Base-by-base conservation (phyloP, 2,329 filamentous ascomycete genomes). In the Onygenales sp. region DNA sequence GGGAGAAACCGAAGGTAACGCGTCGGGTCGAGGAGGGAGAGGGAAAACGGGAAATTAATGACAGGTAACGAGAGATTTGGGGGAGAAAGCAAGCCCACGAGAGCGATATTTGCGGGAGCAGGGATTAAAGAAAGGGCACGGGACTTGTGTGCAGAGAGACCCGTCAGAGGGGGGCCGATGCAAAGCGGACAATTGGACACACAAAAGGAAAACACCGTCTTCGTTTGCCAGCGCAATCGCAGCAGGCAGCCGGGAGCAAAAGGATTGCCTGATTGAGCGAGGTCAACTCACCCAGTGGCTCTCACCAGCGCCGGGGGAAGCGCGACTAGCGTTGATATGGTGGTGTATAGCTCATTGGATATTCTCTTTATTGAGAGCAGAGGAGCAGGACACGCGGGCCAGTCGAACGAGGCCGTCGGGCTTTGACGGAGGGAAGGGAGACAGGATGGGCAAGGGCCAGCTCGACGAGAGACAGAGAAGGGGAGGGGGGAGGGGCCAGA, bases 211-310 rank as follows among this genome's bases (percentile, higher is more conserved):
- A 61, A 57, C 57, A 51, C 62, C 63, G 59, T 61, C 61, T 67
- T 64, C 63, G 65, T 70, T 68, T 69, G 65, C 60, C 63, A 65
- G 59, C 56, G 57, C 53, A 58, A 59, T 58, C 60, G 62, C 60
- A 60, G 61, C 57, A 62, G 62, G 61, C 55, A 61, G 59, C 59
- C 60, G 60, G 54, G 55, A 56, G 36, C 49, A 13, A 42, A 6
- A 13, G 32, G 17, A 46, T 52, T 46, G 33, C 17, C 50, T 21
- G 21, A 36, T 34, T 7, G 33, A 52, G 34, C 13, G 50, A 52
- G 50, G 34, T 46, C 42, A 44, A 44, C 42, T 52, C 42, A 46
- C 42, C n/a, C 40, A 34, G 10, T 17, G 8, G 21, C 21, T 27
- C 42, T 43, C 39, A 45, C 42, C 49, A 37, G 42, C 17, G 37